A percentile compares a stretch with the other conserved stretches of the same genome.
phyloP scores from a whole-genome alignment of 441 rosid genomes.

The Corymbia calophylla region DNA sequence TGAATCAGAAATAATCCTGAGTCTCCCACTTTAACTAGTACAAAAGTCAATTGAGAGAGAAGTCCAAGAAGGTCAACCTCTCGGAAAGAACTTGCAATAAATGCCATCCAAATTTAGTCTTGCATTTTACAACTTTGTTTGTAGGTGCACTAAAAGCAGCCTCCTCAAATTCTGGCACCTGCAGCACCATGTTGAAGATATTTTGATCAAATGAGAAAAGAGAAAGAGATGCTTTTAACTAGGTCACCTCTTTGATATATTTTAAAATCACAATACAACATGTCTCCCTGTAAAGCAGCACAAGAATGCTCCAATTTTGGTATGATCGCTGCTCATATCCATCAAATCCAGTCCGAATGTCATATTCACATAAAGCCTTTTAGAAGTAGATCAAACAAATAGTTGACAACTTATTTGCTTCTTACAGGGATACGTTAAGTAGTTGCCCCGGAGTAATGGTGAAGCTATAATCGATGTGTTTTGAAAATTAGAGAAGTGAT shows the following conservation, averaged over 20 bases:
- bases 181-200: slow-evolving; percentile 8
- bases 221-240: background rate
- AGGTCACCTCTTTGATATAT: background rate
- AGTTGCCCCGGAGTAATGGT: background rate
- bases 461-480: background rate
- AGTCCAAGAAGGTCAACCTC: slow-evolving; percentile 38
- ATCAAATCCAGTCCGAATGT: background rate
- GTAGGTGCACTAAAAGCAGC: slow-evolving; percentile 67
- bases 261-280: background rate
- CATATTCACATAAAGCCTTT: background rate
- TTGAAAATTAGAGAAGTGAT: background rate
- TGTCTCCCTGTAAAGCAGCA: background rate
- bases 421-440: background rate
- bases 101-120: slow-evolving; percentile 87
- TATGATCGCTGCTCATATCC: background rate
- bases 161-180: slow-evolving; percentile 93
- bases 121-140: slow-evolving; percentile 66
- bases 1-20: background rate
- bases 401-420: background rate
- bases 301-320: background rate
- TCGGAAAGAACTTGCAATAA: slow-evolving; percentile 84
- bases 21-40: background rate
- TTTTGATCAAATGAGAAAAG: background rate
- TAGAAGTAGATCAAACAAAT: background rate
- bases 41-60: background rate